phyloP scores from a whole-genome alignment of 2,329 filamentous ascomycete species.

The Nigrograna mackinnonii region DNA sequence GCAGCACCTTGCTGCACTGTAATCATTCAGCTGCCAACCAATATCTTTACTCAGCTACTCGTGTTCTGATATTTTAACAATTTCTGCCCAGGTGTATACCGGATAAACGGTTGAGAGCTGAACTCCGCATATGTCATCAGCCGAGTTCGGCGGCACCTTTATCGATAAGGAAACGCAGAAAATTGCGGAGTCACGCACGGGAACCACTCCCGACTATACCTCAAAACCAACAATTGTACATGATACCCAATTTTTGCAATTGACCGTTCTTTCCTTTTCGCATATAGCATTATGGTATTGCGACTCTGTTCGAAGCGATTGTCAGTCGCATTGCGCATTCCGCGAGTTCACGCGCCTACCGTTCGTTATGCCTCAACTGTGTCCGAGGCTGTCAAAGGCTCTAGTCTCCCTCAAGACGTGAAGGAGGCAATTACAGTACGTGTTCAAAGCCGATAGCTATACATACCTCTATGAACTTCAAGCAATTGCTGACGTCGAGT shows the following conservation, averaged over 20 bases:
- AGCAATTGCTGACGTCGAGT: conserved; percentile 6
- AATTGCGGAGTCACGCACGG: conserved; percentile 5
- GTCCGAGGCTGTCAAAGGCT: conserved; percentile 39
- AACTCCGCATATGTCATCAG: too few relatives aligned
- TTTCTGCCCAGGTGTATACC: too few relatives aligned
- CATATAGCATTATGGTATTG: conserved; percentile 27
- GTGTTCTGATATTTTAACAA: too few relatives aligned
- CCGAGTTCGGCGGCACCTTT: conserved; percentile 1
- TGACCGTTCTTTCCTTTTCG: background rate
- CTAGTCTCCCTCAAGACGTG: conserved; percentile 45
- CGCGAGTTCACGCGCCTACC: conserved; percentile 18
- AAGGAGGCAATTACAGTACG: conserved; percentile 47
- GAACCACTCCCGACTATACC: background rate
- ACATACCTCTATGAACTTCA: background rate
- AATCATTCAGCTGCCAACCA: too few relatives aligned
- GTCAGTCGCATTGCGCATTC: conserved; percentile 27
- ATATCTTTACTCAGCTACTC: too few relatives aligned
- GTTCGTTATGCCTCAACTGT: conserved; percentile 45
- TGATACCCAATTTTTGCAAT: background rate
- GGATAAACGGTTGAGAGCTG: too few relatives aligned
- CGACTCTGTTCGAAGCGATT: conserved; percentile 30
- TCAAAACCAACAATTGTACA: background rate
- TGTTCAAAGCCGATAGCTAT: background rate
- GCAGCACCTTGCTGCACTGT: too few relatives aligned
- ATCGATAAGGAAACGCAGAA: conserved; percentile 8